Base-by-base conservation (phyloP, 2,329 filamentous ascomycete genomes). In the Davidsoniella eucalypti region DNA sequence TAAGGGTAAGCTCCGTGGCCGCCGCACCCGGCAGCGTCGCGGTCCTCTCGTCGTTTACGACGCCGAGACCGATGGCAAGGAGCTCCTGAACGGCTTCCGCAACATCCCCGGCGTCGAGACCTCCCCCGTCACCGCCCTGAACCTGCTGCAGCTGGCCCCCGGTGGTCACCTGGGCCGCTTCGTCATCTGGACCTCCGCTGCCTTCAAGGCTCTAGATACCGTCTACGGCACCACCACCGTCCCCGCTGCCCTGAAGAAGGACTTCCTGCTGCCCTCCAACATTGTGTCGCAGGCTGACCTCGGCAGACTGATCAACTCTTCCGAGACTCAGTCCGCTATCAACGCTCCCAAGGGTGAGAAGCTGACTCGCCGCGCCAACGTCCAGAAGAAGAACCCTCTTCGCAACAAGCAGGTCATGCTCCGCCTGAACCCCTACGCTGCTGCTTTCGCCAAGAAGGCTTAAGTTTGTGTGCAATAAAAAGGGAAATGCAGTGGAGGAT, bases 351-450 rank as follows among this genome's bases (percentile, higher is more conserved):
- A 88, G 78, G 92, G 92, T 62, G 80, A 83, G 61, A 80, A 87
- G 65, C 72, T 80, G 65, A 93, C 87, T 71, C 95, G 95, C 81
- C 86, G 92, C 66, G 72, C 76, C 60, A 72, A 77, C 64, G 87
- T 94, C 60, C 90, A 95, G 80, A 98, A 98, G 87, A 96, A 96
- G 88, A 98, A 98, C 80, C 92, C 92, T 64, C 87, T 98, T 61
- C 78, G 76, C 73, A 98, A 98, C 84, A 94, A 87, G 81, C 92
- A 96, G 79, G 84, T 98, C 60, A 80, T 95, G 71, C 84, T 98
- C 67, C 84, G 92, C 64, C 84, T 98, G 69, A 98, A 98, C 83
- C 92, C 92, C 57, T 98, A 98, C 73, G 90, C 92, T 61, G 76
- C 82, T 61, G 81, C 85, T 56, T 98, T 93, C 73, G 75, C 81